These are phyloP conservation scores for Podospora fimiseda DNA, from an alignment of 495 filamentous ascomycete species.

Conservation along the genomic window DNA sequence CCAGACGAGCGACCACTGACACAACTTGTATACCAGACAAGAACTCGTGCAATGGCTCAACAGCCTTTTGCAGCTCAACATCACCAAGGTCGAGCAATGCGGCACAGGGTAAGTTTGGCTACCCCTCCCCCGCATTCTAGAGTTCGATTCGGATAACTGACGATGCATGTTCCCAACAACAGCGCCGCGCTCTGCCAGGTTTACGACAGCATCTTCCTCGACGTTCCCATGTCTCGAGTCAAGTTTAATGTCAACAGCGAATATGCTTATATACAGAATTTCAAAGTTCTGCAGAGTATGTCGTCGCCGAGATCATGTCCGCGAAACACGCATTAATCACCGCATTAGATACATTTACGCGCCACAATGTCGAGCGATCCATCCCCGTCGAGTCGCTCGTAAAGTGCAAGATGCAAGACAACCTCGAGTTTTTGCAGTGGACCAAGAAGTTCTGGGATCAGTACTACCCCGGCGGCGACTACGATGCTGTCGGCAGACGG, in stretches of 20 bases:
- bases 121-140: conserved; percentile 36
- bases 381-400: conserved; percentile 82
- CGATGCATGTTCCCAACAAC: conserved; percentile 6
- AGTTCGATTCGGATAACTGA: conserved; percentile 17
- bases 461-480: conserved; percentile 92
- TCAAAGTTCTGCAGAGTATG: conserved; percentile 92
- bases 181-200: conserved; percentile 95
- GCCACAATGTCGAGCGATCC: conserved; percentile 77
- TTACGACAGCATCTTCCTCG: conserved; percentile 94
- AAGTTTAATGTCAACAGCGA: conserved; percentile 97
- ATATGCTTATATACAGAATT: conserved; percentile 96
- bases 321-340: conserved; percentile 15
- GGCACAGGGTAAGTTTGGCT: conserved; percentile 78
- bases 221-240: conserved; percentile 92
- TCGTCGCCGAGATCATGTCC: conserved; percentile 30
- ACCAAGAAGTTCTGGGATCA: conserved; percentile 95
- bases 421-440: conserved; percentile 98
- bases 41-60: conserved; percentile 96
- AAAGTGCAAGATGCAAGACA: conserved; percentile 99
- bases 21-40: conserved; percentile 53
- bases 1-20: conserved; percentile 13
- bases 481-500: conserved; percentile 79
- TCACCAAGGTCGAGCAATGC: conserved; percentile 98
- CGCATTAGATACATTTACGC: conserved; percentile 66
- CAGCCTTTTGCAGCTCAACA: conserved; percentile 91